phyloP scores from a whole-genome alignment of 768 basidiomycete genomes.

The Rhizopogon sp. region DNA sequence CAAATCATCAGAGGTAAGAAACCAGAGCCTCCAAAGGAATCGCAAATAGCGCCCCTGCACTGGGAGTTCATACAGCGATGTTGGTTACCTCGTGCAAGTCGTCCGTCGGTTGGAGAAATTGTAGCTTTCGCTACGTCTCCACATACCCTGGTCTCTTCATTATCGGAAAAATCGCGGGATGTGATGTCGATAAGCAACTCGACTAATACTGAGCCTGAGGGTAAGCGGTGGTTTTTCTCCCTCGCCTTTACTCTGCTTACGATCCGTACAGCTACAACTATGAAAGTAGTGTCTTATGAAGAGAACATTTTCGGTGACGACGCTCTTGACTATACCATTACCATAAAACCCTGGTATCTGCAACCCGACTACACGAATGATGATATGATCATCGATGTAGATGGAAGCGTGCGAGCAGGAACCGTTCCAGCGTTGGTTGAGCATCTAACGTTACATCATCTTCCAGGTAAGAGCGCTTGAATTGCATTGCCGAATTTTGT shows the following conservation, averaged over 20 bases:
- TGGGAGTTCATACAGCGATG: no score
- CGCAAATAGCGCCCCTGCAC: no score
- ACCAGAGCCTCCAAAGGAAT: no score
- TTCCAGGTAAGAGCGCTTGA: conserved; percentile 54
- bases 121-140: conserved; percentile 3
- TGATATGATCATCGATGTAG: conserved; percentile 83
- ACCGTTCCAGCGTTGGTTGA: conserved; percentile 87
- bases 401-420: conserved; percentile 81
- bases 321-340: conserved; percentile 40
- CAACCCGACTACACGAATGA: conserved; percentile 70
- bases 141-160: conserved; percentile 18
- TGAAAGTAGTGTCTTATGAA: conserved; percentile 29
- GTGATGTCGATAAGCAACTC: conserved; percentile 14
- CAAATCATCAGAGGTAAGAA: no score
- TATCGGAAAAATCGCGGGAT: conserved; percentile 15
- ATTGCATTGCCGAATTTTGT: neutral
- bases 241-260: neutral
- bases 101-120: no score
- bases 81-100: no score
- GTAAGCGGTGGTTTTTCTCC: conserved; percentile 10
- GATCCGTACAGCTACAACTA: conserved; percentile 15
- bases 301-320: conserved; percentile 72
- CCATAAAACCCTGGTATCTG: conserved; percentile 76
- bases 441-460: conserved; percentile 88
- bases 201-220: conserved; percentile 20